phyloP scores from a whole-genome alignment of 352 stramenopile species.

The Pythium vanterpoolii region DNA sequence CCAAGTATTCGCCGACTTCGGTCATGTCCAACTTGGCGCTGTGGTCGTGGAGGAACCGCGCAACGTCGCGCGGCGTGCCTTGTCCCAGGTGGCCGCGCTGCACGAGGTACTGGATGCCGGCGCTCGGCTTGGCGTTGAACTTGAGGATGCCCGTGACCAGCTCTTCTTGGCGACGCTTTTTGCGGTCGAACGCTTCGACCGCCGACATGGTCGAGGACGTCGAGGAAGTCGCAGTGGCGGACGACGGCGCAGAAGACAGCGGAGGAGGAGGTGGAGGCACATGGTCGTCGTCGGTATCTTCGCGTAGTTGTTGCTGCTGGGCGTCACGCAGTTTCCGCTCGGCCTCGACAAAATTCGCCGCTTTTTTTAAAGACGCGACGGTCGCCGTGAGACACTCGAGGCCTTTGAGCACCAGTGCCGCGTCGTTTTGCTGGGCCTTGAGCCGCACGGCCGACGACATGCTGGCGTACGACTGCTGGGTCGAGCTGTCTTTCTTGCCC shows the following conservation, averaged over 20 bases:
- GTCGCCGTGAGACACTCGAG: constrained; percentile 94
- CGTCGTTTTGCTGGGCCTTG: constrained; percentile 73
- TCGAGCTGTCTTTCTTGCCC: constrained; percentile 68
- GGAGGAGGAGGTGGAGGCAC: constrained; percentile 15
- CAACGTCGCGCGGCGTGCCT: constrained; percentile 91
- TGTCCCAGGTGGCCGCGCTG: constrained; percentile 91
- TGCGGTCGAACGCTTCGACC: constrained; percentile 96
- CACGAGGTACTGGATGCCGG: constrained; percentile 90
- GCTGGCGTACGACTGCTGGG: constrained; percentile 52
- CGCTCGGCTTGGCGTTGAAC: constrained; percentile 96
- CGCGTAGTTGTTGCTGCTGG: constrained; percentile 27
- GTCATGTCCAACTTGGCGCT: constrained; percentile 96
- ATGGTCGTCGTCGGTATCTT: constrained; percentile 45
- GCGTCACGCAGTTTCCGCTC: constrained; percentile 44
- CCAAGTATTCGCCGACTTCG: constrained; percentile 96
- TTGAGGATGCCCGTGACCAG: constrained; percentile 96
- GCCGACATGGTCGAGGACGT: constrained; percentile 57
- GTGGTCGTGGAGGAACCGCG: constrained; percentile 92
- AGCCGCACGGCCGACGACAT: constrained; percentile 56
- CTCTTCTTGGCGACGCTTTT: constrained; percentile 95
- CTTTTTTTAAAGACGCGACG: constrained; percentile 90
- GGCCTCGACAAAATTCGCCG: constrained; percentile 67
- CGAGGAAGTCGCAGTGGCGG: constrained; percentile 15
- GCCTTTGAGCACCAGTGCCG: constrained; percentile 70
- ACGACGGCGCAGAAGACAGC: constrained; percentile 15